Evolutionary conservation across 2,329 filamentous ascomycete species (phyloP), one percentile per base, ranked within the genome.

Genomic region (Dothiorella sarmentorum): DNA sequence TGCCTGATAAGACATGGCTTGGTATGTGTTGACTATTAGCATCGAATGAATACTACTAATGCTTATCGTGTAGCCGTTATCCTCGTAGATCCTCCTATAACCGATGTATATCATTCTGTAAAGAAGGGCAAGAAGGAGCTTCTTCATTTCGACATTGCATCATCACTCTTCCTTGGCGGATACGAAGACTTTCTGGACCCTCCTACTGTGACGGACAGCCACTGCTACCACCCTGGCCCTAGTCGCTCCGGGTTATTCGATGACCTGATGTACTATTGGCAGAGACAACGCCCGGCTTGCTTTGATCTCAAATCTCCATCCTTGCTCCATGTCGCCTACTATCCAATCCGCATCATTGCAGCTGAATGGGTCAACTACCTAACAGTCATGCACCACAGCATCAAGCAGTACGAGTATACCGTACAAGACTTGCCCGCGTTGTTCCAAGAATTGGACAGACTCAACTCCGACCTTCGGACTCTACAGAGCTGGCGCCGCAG

Each of bases 321-420:
- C 3, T 15, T 65, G 11, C 44, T 60, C 18, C 61, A 59, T 2
- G 49, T 68, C 1, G 53, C 61, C 2, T 65, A 65, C 47, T 68
- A 64, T 38, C 60, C 58, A 2, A 22, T 62, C 3, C 31, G 45
- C n/a, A 64, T 67, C 10, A 56, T 65, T 3, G 65, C 66, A 0
- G 63, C 59, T 1, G 64, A 68, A 44, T 68, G 65, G 66, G 61
- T 64, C 2, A 67, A 64, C 33, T 68, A 67, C 52, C 31, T 66
- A 13, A 61, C 60, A 4, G 62, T 67, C 2, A 69, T 68, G 67
- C 60, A 64, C 10, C 53, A 60, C 29, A 63, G 61, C 47, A 58
- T 66, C 27, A 65, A 65, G 29, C 18, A 52, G 27, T 63, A 67
- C 58, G 66, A 69, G 45, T 66, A 67, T 49, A 47, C 59, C n/a